A percentile compares a stretch with the other conserved stretches of the same genome.
These are phyloP conservation scores for Chalciporus piperatoides DNA, from an alignment of 1,284 basidiomycete genomes.

Conservation along the genomic window DNA sequence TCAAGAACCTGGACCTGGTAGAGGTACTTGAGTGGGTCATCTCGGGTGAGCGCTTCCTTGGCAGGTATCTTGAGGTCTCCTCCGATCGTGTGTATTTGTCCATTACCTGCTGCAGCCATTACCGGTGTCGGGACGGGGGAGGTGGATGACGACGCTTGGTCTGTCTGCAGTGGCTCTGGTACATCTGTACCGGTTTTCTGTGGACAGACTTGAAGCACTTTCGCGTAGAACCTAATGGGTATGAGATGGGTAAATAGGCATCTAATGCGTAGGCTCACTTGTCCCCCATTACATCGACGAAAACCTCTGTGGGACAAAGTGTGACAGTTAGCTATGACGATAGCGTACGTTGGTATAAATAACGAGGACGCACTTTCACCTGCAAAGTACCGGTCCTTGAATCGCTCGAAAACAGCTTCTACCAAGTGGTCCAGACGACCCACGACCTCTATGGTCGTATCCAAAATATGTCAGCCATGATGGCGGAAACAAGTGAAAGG, in stretches of 20 bases:
- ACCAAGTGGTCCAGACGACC: conserved; percentile 93
- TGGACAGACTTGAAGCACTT: conserved; percentile 69
- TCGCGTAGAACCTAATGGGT: conserved; percentile 67
- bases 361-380: conserved; percentile 71
- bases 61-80: conserved; percentile 74
- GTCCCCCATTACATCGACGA: conserved; percentile 79
- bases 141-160: conserved; percentile 33
- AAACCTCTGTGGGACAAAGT: conserved; percentile 54
- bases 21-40: conserved; percentile 81
- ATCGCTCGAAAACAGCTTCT: conserved; percentile 91
- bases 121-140: conserved; percentile 29
- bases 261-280: conserved; percentile 50
- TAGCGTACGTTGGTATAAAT: conserved; percentile 1
- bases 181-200: conserved; percentile 53
- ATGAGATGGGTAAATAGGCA: conserved; percentile 24
- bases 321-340: conserved; percentile 25
- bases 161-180: conserved; percentile 37
- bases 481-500: conserved; percentile 21
- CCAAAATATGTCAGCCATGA: conserved; percentile 15
- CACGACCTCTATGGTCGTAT: conserved; percentile 72
- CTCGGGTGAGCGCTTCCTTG: conserved; percentile 68
- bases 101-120: conserved; percentile 37
- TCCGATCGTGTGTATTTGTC: conserved; percentile 63
- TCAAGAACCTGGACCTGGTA: conserved; percentile 88
- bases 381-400: conserved; percentile 91